Conservation (phyloP, 306 rosid species). For the Dalbergia oliveri region DNA sequence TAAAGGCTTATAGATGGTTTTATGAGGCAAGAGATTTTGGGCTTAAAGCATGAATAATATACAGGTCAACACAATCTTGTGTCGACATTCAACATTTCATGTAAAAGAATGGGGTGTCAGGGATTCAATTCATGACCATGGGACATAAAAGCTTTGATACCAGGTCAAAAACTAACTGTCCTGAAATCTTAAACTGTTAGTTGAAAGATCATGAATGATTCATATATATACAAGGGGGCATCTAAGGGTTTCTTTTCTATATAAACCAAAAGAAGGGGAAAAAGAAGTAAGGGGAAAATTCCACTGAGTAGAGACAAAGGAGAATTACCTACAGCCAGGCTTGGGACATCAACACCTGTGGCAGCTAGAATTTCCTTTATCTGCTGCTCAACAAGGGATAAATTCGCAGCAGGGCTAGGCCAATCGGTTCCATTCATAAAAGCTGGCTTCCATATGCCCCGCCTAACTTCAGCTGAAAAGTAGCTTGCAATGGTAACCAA, state of each 20-base stretch:
- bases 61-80: not conserved
- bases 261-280: not conserved
- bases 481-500: conserved; percentile 88
- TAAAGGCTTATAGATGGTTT: not conserved
- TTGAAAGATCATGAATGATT: not conserved
- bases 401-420: conserved; percentile 99
- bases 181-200: not conserved
- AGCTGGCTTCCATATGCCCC: conserved; percentile 98
- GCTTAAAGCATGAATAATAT: not conserved
- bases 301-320: conserved; percentile 23
- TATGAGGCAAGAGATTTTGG: not conserved
- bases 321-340: conserved; percentile 81
- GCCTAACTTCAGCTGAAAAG: conserved; percentile 92
- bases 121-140: not conserved
- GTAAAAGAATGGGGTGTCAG: not conserved
- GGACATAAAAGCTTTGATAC: not conserved
- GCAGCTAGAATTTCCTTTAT: conserved; percentile 84
- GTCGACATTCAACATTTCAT: not conserved
- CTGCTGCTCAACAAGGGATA: conserved; percentile 81
- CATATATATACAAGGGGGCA: not conserved
- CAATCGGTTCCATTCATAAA: conserved; percentile 96
- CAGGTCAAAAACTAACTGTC: not conserved
- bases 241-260: conserved; percentile 3
- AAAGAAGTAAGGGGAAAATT: not conserved
- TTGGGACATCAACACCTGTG: conserved; percentile 94